Evolutionary conservation across 2,329 filamentous ascomycete genomes (phyloP), one percentile per base, ranked within the genome.

Genomic region (Alternaria gaisen): DNA sequence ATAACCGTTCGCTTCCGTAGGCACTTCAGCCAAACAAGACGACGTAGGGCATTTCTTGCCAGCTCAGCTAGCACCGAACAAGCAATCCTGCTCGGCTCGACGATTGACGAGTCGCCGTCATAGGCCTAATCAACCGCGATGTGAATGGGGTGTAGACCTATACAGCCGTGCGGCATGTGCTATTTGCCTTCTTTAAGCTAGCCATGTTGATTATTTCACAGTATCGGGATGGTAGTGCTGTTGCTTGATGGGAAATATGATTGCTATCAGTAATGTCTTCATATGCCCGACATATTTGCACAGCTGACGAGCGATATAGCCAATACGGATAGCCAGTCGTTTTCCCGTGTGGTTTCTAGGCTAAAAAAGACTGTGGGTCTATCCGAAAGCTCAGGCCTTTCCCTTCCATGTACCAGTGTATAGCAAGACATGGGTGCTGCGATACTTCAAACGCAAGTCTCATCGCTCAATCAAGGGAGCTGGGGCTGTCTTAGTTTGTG

Each of bases 51-150:
- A 51, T 57, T 61, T 63, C 36, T 40, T 43, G 69, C 72, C 74
- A 75, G 61, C 72, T 70, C 72, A 73, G 60, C 61, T 70, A 70
- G 66, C 54, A 68, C 68, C 46, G 66, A 59, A 67, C 60, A 52
- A 72, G 67, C 72, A 74, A 71, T 67, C 69, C 65, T 53, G 43
- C 48, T 56, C 56, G 53, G 56, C 47, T 57, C 53, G 28, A 41
- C 62, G 43, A 46, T 51, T 55, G 44, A 59, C 18, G 50, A 44
- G 24, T 61, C 34, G 43, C 36, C 52, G 14, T 47, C 53, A 68
- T 70, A 70, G 65, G 63, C 42, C 26, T 48, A 10, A 12, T 47
- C 52, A 52, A 53, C 44, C 53, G 47, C 42, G 18, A 36, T 32
- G 26, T 18, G 46, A 56, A 22, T 38, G 38, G 38, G 28, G 58